phyloP scores from a whole-genome alignment of 73 alveolate species.

The Paramecium primaurelia region DNA sequence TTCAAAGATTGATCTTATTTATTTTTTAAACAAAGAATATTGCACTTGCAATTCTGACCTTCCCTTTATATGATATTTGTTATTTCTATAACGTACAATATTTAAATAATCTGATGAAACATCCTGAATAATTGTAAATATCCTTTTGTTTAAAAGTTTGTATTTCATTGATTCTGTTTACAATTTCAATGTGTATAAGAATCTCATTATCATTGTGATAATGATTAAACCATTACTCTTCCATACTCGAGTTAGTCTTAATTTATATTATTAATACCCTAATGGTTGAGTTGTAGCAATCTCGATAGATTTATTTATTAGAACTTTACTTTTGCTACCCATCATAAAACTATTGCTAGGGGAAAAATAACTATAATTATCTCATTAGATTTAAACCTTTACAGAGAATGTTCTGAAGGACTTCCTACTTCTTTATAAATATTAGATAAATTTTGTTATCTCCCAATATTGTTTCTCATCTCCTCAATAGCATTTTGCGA shows the following conservation, averaged over 20 bases:
- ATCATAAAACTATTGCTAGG: not conserved
- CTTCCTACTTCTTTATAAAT: not conserved
- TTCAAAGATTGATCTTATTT: not conserved
- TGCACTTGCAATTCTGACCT: conserved; percentile 12
- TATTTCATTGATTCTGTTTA: conserved; percentile 3
- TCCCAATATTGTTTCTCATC: not conserved
- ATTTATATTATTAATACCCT: not conserved
- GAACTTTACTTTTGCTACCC: not conserved
- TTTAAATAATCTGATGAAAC: not conserved
- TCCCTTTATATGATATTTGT: not conserved
- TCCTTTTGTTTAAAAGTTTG: not conserved
- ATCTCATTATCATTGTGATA: conserved; percentile 25
- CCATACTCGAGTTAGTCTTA: not conserved
- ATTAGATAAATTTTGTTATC: not conserved
- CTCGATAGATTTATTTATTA: not conserved
- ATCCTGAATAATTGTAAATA: conserved; percentile 23
- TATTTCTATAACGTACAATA: not conserved
- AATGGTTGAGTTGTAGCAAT: not conserved
- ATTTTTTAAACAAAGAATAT: conserved; percentile 2
- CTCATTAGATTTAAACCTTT: not conserved
- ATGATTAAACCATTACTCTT: conserved; percentile 11
- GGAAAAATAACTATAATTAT: not conserved
- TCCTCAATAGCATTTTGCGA: not conserved
- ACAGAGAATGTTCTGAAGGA: not conserved
- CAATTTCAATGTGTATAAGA: not conserved